Conservation (phyloP, 805 yeast genomes). For the Naumovozyma baii region DNA sequence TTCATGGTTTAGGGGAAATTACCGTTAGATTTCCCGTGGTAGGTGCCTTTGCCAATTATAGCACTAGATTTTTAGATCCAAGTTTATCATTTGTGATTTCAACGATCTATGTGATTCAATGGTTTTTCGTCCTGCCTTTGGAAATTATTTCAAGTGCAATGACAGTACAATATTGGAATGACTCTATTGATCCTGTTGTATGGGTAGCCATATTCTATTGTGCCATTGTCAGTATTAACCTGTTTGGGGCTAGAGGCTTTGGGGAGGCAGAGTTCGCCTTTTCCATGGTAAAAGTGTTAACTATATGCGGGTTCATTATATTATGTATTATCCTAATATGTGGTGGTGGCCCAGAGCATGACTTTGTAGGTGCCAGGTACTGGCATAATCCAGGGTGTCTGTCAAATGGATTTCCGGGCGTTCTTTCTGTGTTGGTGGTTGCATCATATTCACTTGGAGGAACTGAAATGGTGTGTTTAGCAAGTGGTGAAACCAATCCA, state of each 20-base stretch:
- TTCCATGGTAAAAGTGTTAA: constrained; percentile 37
- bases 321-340: constrained; percentile 38
- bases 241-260: constrained; percentile 42
- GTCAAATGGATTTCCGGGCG: constrained; percentile 51
- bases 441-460: constrained; percentile 73
- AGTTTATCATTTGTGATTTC: constrained; percentile 48
- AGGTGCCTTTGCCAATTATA: constrained; percentile 40
- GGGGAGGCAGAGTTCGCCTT: constrained; percentile 43
- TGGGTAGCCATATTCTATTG: constrained; percentile 40
- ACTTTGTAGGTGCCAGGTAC: constrained; percentile 38
- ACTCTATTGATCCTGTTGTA: constrained; percentile 33
- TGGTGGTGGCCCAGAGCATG: constrained; percentile 39
- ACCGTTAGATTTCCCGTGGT: constrained; percentile 42
- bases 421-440: constrained; percentile 54
- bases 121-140: constrained; percentile 39
- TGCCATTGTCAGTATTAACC: constrained; percentile 35
- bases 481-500: constrained; percentile 64
- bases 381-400: constrained; percentile 49
- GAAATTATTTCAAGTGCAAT: constrained; percentile 42
- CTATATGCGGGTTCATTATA: constrained; percentile 42
- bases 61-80: constrained; percentile 42
- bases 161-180: constrained; percentile 40
- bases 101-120: constrained; percentile 42
- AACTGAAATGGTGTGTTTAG: constrained; percentile 59
- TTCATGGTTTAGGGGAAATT: constrained; percentile 41